phyloP scores from a whole-genome alignment of 345 rosid species.

The Populus pruinosa region DNA sequence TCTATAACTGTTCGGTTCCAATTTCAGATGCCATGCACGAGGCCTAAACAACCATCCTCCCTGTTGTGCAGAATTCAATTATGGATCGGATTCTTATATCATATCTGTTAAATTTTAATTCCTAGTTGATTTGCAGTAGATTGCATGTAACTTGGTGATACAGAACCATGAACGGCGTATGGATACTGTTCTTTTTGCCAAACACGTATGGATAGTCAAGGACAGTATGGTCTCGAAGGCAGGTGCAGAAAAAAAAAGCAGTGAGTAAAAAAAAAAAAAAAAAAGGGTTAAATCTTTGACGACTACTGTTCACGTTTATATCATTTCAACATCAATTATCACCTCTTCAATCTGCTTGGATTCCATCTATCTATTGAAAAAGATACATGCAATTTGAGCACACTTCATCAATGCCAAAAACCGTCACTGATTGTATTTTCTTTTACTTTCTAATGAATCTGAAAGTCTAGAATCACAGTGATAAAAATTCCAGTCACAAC shows the following conservation, averaged over 20 bases:
- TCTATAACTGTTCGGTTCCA: neutral
- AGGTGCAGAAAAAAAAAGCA: neutral
- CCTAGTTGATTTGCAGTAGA: neutral
- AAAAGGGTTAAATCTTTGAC: too few relatives aligned
- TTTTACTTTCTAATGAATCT: neutral
- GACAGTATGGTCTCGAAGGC: neutral
- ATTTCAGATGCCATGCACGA: neutral
- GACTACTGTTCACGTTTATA: too few relatives aligned
- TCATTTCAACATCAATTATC: neutral
- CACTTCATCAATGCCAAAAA: neutral
- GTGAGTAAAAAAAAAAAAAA: too few relatives aligned
- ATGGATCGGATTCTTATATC: neutral
- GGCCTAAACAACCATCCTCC: neutral
- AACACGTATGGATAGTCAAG: neutral
- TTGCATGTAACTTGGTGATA: neutral
- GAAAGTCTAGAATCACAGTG: neutral
- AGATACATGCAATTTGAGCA: neutral
- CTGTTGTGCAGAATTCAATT: neutral
- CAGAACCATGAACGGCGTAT: neutral
- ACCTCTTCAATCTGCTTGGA: neutral
- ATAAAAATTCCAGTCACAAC: neutral
- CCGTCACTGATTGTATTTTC: neutral
- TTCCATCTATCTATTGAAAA: neutral
- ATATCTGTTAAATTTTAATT: neutral
- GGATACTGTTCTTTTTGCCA: neutral